phyloP scores from a whole-genome alignment of 768 basidiomycete species.

The Naganishia onofrii region DNA sequence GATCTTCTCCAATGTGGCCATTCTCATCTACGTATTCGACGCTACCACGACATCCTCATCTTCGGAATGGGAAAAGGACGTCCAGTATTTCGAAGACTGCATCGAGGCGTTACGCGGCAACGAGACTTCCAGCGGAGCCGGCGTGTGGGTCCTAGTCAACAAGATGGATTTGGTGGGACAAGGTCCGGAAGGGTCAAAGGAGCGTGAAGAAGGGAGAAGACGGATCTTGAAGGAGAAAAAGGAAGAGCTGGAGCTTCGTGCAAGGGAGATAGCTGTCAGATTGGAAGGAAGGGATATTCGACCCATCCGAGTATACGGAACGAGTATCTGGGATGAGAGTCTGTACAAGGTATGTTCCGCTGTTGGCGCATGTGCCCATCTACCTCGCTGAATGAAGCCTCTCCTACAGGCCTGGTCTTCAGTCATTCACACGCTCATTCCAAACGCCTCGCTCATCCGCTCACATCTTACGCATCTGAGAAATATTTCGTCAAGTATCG shows the following conservation, averaged over 20 bases:
- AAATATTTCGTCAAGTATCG: slow-evolving; percentile 79
- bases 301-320: slow-evolving; percentile 74
- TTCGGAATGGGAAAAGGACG: slow-evolving; percentile 69
- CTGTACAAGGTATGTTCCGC: slow-evolving; percentile 73
- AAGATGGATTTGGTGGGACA: slow-evolving; percentile 87
- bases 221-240: slow-evolving; percentile 64
- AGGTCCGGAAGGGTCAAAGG: slow-evolving; percentile 34
- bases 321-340: slow-evolving; percentile 95
- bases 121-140: slow-evolving; percentile 26
- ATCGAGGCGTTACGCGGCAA: slow-evolving; percentile 66
- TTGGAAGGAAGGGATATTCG: slow-evolving; percentile 48
- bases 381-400: neutral
- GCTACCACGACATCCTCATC: slow-evolving; percentile 61
- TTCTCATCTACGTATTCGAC: slow-evolving; percentile 98
- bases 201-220: slow-evolving; percentile 49
- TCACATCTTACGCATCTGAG: slow-evolving; percentile 84
- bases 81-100: slow-evolving; percentile 89
- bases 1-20: slow-evolving; percentile 93
- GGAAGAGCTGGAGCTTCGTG: slow-evolving; percentile 64
- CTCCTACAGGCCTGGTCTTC: slow-evolving; percentile 87
- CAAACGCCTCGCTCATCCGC: slow-evolving; percentile 84
- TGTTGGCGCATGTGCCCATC: neutral
- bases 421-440: slow-evolving; percentile 93
- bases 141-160: slow-evolving; percentile 83
- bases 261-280: slow-evolving; percentile 58